Base-by-base conservation (phyloP, 306 rosid species). In the Pyrus communis region DNA sequence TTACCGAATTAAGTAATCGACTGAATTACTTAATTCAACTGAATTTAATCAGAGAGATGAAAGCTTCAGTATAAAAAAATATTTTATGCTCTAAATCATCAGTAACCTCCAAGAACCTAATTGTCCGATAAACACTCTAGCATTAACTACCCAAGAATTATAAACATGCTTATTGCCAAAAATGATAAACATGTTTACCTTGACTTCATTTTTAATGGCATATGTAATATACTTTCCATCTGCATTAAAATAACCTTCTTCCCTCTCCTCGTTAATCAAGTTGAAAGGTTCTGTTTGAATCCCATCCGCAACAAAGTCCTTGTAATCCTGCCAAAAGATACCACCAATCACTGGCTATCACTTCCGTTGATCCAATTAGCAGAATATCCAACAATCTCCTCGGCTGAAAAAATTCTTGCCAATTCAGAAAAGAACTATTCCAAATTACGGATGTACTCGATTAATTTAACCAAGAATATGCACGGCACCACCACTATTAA, bases 261-360 rank as follows among this genome's bases (percentile, higher is more conserved):
- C 98, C 81, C 93, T 89, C 87, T 94, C 96, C 82, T 85, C 83
- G 64, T 83, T 73, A 33, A 33, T 73, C 65, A 94, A 86, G 85
- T 92, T 94, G 88, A 90, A 94, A 70, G 96, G 96, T 78, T 94
- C 97, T 22, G 92, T 84, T 81, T 89, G 95, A 85, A 94, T 82
- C 73, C 96, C 97, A 30, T 91, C 95, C 31, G 80, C 95, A 45
- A 84, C 90, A 69, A 95, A 89, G 78, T 84, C 85, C 28, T 69
- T 80, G 33, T 59, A 30, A 22, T 55, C 81, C 78, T 58, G 89
- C 83, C 77, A 87, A 82, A 33, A 33, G 38, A 33, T 33, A 33
- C 38, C 38, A 33, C 38, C 38, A 33, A 33, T 33, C 38, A 33
- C 7, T 33, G 38, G 38, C 38, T 33, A 33, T 33, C 0, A 1